These are phyloP conservation scores for Rhodocollybia butyracea DNA, from an alignment of 768 basidiomycete genomes.

Conservation along the genomic window DNA sequence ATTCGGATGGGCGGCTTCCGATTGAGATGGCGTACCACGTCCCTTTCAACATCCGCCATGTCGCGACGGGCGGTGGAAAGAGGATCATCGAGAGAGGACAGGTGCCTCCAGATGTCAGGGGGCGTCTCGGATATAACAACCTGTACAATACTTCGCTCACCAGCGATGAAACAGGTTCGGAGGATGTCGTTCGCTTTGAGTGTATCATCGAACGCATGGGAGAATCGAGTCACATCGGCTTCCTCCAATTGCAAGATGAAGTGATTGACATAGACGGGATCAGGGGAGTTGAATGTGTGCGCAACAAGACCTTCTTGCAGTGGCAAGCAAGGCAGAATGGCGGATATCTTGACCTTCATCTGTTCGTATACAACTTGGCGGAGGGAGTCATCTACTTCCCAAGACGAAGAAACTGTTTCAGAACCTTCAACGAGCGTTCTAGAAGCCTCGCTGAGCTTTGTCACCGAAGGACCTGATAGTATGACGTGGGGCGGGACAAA, in stretches of 20 bases:
- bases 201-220: background rate
- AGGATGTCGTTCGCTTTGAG: slow-evolving; percentile 5
- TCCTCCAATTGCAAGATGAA: slow-evolving; percentile 1
- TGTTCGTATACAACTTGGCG: background rate
- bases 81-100: background rate
- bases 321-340: background rate
- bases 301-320: slow-evolving; percentile 8
- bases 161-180: slow-evolving; percentile 7
- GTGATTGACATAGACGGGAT: slow-evolving; percentile 8
- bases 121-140: background rate
- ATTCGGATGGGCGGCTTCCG: slow-evolving; percentile 1
- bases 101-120: slow-evolving; percentile 1
- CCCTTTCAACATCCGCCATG: slow-evolving; percentile 1
- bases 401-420: background rate
- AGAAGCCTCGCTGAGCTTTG: background rate
- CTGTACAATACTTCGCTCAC: slow-evolving; percentile 1
- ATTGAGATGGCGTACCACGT: background rate
- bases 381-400: background rate
- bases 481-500: slow-evolving; percentile 8
- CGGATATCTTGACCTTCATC: background rate
- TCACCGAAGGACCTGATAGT: slow-evolving; percentile 1
- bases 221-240: background rate
- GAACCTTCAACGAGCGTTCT: background rate
- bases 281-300: slow-evolving; percentile 2
- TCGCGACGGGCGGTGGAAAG: background rate